phyloP scores from a whole-genome alignment of 768 basidiomycete genomes.

The Cystoderma amianthinum region DNA sequence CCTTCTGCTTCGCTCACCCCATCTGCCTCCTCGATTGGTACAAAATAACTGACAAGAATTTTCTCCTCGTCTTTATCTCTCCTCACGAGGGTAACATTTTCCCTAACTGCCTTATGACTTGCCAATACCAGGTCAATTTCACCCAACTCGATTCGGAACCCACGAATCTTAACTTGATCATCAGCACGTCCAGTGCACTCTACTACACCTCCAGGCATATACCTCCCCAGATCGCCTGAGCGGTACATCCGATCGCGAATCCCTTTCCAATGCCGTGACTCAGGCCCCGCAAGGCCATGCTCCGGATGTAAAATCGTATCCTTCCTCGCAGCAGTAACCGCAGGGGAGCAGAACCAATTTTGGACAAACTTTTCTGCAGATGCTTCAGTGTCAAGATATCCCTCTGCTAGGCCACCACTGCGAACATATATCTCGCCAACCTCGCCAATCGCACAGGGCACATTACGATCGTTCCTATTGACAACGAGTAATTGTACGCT shows the following conservation, averaged over 20 bases:
- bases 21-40: slow-evolving; percentile 74
- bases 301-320: slow-evolving; percentile 71
- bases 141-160: slow-evolving; percentile 96
- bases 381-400: slow-evolving; percentile 80
- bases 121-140: slow-evolving; percentile 97
- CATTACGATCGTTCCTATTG: slow-evolving; percentile 77
- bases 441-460: slow-evolving; percentile 92
- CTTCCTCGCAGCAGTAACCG: slow-evolving; percentile 34
- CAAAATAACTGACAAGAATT: slow-evolving; percentile 95
- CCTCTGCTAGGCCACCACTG: slow-evolving; percentile 92
- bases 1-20: slow-evolving; percentile 62
- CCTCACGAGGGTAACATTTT: slow-evolving; percentile 95
- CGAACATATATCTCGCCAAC: slow-evolving; percentile 98
- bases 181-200: slow-evolving; percentile 97
- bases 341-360: slow-evolving; percentile 81
- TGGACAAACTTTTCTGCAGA: slow-evolving; percentile 87
- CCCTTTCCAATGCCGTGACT: slow-evolving; percentile 86
- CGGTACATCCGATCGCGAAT: slow-evolving; percentile 97
- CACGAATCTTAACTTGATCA: slow-evolving; percentile 98
- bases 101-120: slow-evolving; percentile 88
- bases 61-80: slow-evolving; percentile 99
- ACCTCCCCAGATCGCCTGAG: slow-evolving; percentile 94
- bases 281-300: slow-evolving; percentile 52
- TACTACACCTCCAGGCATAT: slow-evolving; percentile 85
- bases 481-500: slow-evolving; percentile 97